Base-by-base conservation (phyloP, 2,329 filamentous ascomycete genomes). In the Cytospora paraplurivora region DNA sequence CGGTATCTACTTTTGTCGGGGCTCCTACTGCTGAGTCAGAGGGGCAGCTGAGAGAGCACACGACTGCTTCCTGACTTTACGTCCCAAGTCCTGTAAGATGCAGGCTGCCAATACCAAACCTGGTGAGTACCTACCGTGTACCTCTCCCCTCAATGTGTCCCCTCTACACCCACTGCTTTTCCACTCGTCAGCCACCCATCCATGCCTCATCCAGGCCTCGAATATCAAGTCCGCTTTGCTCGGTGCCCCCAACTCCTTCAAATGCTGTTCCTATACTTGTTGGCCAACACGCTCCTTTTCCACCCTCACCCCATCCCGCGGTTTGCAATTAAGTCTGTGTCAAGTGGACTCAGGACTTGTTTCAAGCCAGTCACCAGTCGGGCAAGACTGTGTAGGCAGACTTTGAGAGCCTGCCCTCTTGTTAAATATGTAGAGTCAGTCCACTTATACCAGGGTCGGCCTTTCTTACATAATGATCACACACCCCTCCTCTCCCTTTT, bases 11-110 rank as follows among this genome's bases (percentile, higher is more conserved):
- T 47, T 17, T 27, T 34, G 19, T 44, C 35, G 12, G 32, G 21
- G n/a, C 47, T 37, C 49, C 53, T 34, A 56, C 63, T 51, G 63
- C 63, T 65, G 63, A 65, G 60, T 65, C 63, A 65, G 63, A 59
- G 52, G 51, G 55, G 51, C 35, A 55, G 21, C 33, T 41, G 51
- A 55, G 49, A 44, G 21, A 61, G 50, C 63, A 62, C 32, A 59
- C 35, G n/a, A 52, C 55, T 33, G 47, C 52, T 21, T 52, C 56
- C 59, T 54, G 59, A 63, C 34, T 44, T 38, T 50, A 27, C n/a
- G 34, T 38, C 19, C 38, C 51, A 35, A 50, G 51, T 61, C 33
- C 49, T 64, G 57, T 56, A 66, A 66, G 62, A 66, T 66, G 64
- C 64, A 66, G 64, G 58, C 64, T 64, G 63, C 59, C 34, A 58